Conservation (phyloP, 768 basidiomycete species). For the Lentinula sp. region DNA sequence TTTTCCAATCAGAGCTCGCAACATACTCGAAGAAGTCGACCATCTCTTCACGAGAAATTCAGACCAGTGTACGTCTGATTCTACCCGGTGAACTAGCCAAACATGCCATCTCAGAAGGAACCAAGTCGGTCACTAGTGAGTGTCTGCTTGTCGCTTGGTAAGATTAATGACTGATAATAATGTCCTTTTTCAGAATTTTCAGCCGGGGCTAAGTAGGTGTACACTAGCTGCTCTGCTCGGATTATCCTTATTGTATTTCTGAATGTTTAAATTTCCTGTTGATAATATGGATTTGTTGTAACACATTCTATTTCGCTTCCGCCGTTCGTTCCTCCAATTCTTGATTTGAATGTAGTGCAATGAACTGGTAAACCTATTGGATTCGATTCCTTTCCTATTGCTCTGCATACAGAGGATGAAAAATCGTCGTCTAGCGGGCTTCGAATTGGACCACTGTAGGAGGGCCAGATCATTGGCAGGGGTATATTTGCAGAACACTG, state of each 20-base stretch:
- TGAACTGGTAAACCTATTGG: no score
- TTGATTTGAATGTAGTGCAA: no score
- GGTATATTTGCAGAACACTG: constrained; percentile 22
- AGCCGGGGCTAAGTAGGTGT: constrained; percentile 32
- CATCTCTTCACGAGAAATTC: constrained; percentile 88
- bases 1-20: constrained; percentile 55
- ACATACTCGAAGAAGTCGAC: constrained; percentile 88
- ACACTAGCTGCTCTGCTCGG: background rate
- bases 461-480: background rate
- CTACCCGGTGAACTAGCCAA: constrained; percentile 83
- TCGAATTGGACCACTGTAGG: constrained; percentile 76
- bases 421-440: constrained; percentile 47
- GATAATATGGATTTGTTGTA: constrained; percentile 1
- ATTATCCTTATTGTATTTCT: constrained; percentile 6
- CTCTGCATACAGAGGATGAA: no score
- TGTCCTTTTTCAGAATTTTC: constrained; percentile 39
- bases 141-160: background rate
- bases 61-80: constrained; percentile 78
- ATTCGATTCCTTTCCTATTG: no score
- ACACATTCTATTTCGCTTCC: background rate
- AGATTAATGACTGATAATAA: constrained; percentile 2
- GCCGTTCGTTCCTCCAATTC: background rate
- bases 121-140: constrained; percentile 62
- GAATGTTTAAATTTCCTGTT: background rate
- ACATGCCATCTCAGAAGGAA: constrained; percentile 86